phyloP scores from a whole-genome alignment of 371 early-diverging fungal genomes.

The Rhizopus arrhizus region DNA sequence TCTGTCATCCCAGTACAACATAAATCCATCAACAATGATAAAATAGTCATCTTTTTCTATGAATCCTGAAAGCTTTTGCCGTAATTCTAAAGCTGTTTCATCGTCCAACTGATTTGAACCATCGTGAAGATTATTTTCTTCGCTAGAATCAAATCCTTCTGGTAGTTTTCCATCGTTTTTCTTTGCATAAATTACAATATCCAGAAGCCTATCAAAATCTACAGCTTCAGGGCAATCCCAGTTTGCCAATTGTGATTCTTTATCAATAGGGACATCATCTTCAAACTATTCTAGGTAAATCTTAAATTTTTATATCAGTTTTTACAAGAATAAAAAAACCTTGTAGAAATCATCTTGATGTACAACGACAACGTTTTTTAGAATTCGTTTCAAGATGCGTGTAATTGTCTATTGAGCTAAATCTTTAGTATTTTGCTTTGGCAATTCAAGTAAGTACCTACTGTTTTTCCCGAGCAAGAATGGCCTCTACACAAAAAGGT shows the following conservation, averaged over 20 bases:
- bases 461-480: constrained; percentile 71
- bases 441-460: constrained; percentile 18
- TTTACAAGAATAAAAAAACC: constrained; percentile 26
- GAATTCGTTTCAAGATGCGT: constrained; percentile 55
- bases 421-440: background rate
- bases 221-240: constrained; percentile 89
- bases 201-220: constrained; percentile 58
- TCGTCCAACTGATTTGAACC: constrained; percentile 27
- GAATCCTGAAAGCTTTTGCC: background rate
- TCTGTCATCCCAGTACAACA: constrained; percentile 60
- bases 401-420: constrained; percentile 58
- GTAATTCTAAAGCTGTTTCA: constrained; percentile 7
- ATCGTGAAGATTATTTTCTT: constrained; percentile 55
- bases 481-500: constrained; percentile 47
- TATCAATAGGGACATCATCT: constrained; percentile 67
- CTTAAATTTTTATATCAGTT: background rate
- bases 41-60: constrained; percentile 32
- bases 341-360: constrained; percentile 89
- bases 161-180: constrained; percentile 46
- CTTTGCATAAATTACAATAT: constrained; percentile 41
- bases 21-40: constrained; percentile 83
- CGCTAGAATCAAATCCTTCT: constrained; percentile 43
- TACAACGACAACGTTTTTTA: constrained; percentile 65
- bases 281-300: constrained; percentile 46
- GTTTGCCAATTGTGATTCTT: constrained; percentile 64